Base-by-base conservation (phyloP, 208 protist species). In the Trichomonas gallinae region DNA sequence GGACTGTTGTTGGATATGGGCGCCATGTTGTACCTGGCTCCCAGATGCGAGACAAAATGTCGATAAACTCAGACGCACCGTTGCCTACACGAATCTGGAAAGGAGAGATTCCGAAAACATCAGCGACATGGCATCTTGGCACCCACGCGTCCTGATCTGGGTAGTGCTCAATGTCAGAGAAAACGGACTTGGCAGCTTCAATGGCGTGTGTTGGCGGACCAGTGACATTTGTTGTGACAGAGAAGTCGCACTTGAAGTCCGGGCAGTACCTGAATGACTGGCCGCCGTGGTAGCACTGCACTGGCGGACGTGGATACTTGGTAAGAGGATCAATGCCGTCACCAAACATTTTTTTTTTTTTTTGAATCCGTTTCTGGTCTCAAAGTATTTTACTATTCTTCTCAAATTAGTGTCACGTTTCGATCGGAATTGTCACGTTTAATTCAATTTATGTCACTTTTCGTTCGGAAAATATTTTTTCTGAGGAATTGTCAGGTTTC, bases 131-230 rank as follows among this genome's bases (percentile, higher is more conserved):
- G 40, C 83, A 89, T 4, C 83, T n/a, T 89, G 83, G 83, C 21
- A 89, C 83, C 83, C 83, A 89, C 13, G 83, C 83, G 48, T 89
- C 83, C 42, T 89, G 83, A 89, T 89, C 83, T 46, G 83, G 83
- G 42, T 89, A 89, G 23, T 89, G 83, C 40, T 89, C 83, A 31
- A 89, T n/a, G 15, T 93, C 34, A 45, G 17, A 23, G 36, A 89
- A 46, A 23, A 40, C 83, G 3, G 4, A 6, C 36, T 89, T 89
- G 6, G 83, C 83, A 34, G 83, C 83, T 48, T 89, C 83, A 44
- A 89, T 46, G 36, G 83, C 83, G 36, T n/a, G 17, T 89, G 31
- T 45, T 89, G 83, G 83, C 36, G 83, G 83, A 17, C 83, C 83
- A n/a, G n/a, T 48, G 21, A 46, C 36, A 46, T 89, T 89, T 89